These are phyloP conservation scores for Syzygium jambos DNA, from an alignment of 345 rosid genomes.

Conservation along the genomic window DNA sequence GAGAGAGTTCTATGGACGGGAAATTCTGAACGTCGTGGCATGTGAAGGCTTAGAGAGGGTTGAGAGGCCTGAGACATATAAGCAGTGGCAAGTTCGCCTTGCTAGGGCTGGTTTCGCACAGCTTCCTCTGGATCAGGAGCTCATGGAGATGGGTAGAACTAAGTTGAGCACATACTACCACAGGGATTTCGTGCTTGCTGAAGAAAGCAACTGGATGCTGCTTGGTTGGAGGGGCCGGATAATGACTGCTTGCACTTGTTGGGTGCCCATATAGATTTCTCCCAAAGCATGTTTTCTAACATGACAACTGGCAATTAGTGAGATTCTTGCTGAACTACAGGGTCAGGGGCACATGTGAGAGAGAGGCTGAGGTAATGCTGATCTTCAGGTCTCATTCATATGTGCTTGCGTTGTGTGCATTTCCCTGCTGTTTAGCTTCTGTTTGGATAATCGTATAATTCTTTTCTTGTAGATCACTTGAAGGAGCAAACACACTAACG, in stretches of 20 bases:
- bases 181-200: slow-evolving; percentile 63
- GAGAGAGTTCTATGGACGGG: slow-evolving; percentile 55
- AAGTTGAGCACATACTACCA: slow-evolving; percentile 49
- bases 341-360: not conserved
- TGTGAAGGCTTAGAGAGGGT: slow-evolving; percentile 82
- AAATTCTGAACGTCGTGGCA: slow-evolving; percentile 57
- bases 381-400: not conserved
- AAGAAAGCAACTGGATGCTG: slow-evolving; percentile 66
- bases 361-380: not conserved
- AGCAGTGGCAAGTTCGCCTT: slow-evolving; percentile 72
- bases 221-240: slow-evolving; percentile 95
- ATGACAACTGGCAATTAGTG: not conserved
- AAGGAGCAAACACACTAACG: not conserved
- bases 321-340: not conserved
- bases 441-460: slow-evolving; percentile 1
- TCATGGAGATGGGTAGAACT: slow-evolving; percentile 18
- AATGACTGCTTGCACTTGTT: slow-evolving; percentile 50
- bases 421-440: not conserved
- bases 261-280: slow-evolving; percentile 41
- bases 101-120: slow-evolving; percentile 68
- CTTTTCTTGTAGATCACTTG: not conserved
- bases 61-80: slow-evolving; percentile 86
- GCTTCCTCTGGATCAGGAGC: slow-evolving; percentile 30
- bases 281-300: not conserved
- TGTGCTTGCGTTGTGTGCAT: not conserved